phyloP scores from a whole-genome alignment of 305 asterid genomes.

The Rubia tinctorum region DNA sequence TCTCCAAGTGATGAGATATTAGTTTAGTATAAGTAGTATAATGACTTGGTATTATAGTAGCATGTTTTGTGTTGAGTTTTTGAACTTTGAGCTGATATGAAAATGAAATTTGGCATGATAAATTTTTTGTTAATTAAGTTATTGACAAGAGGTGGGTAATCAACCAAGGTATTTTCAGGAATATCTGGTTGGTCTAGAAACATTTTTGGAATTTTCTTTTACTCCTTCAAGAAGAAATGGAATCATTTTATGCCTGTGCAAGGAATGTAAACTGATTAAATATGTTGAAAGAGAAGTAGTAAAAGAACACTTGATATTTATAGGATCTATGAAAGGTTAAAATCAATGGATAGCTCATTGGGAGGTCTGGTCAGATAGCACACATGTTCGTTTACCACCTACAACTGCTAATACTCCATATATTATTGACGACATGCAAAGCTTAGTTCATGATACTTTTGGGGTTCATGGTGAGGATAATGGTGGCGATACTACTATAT shows the following conservation, averaged over 20 bases:
- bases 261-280: background rate
- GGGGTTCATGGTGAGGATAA: background rate
- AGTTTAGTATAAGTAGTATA: no score
- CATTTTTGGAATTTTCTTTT: background rate
- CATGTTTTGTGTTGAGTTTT: background rate
- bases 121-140: background rate
- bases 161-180: background rate
- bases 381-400: background rate
- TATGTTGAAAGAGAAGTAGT: background rate
- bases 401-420: background rate
- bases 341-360: conserved; percentile 4
- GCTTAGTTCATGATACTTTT: background rate
- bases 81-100: background rate
- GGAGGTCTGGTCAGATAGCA: background rate
- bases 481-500: background rate
- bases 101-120: background rate
- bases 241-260: conserved; percentile 1
- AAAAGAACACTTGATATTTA: background rate
- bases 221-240: background rate
- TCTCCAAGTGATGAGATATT: no score
- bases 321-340: background rate
- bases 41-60: no score
- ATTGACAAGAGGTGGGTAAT: background rate
- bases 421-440: background rate
- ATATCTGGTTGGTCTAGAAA: background rate